Percentiles rank a stretch among this genome's conserved stretches.
Conservation (phyloP, 176 grass and related monocot species). For the Poa annua region DNA sequence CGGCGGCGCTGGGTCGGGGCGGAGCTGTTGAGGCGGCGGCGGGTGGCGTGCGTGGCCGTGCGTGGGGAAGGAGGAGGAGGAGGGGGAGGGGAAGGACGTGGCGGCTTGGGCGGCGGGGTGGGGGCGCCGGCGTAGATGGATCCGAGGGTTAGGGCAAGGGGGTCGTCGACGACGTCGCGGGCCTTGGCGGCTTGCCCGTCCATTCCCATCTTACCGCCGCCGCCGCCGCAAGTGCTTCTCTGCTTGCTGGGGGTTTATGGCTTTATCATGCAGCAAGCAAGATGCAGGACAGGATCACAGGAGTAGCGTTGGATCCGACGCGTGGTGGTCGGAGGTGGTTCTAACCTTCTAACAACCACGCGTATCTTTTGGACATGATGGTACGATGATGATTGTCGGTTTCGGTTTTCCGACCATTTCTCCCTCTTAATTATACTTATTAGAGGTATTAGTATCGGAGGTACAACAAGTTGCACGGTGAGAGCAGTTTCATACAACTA, state of each 20-base stretch:
- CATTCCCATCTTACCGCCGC: background rate
- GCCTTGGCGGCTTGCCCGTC: background rate
- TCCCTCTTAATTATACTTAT: background rate
- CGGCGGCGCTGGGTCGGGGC: background rate
- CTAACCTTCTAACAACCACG: conserved; percentile 2
- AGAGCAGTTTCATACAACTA: too few relatives aligned
- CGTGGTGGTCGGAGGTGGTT: background rate
- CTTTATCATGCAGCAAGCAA: background rate
- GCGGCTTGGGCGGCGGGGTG: conserved; percentile 3
- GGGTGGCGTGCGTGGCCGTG: background rate
- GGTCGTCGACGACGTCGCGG: background rate
- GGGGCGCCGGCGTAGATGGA: conserved; percentile 45
- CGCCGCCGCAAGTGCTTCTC: background rate
- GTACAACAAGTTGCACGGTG: too few relatives aligned
- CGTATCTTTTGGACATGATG: conserved; percentile 38
- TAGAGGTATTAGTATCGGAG: too few relatives aligned
- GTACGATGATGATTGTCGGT: background rate
- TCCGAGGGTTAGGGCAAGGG: conserved; percentile 47
- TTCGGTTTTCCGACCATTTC: conserved; percentile 16
- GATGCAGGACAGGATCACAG: background rate
- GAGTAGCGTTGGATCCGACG: background rate
- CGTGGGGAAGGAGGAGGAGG: background rate
- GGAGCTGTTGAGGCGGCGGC: conserved; percentile 13
- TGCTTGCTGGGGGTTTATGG: background rate
- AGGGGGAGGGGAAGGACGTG: background rate